A percentile compares a stretch with the other conserved stretches of the same genome.
Conservation (phyloP, 768 basidiomycete species). For the Clathrus columnatus region DNA sequence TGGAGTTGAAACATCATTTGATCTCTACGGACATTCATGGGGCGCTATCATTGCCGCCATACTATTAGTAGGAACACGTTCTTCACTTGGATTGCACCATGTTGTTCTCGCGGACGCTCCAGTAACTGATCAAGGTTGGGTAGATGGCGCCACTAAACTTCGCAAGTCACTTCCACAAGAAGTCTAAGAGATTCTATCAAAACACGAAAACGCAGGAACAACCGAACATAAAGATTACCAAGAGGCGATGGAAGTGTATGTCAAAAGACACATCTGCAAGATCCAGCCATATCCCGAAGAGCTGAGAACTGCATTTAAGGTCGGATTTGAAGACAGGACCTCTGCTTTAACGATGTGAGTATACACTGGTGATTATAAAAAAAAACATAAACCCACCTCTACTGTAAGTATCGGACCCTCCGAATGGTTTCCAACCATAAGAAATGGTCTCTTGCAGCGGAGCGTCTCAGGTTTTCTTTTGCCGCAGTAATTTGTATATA, state of each 20-base stretch:
- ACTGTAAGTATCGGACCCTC: constrained; percentile 13
- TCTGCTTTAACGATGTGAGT: constrained; percentile 39
- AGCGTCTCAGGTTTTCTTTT: no score
- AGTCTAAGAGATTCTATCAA: constrained; percentile 29
- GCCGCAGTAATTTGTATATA: no score
- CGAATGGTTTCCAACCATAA: constrained; percentile 15
- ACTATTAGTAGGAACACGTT: constrained; percentile 28
- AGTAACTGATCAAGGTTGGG: constrained; percentile 36
- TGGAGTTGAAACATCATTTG: constrained; percentile 34
- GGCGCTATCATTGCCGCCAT: constrained; percentile 39
- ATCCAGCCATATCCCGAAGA: constrained; percentile 36
- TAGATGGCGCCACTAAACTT: constrained; percentile 24
- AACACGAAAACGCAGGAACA: constrained; percentile 38
- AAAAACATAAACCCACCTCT: no score
- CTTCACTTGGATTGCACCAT: constrained; percentile 38
- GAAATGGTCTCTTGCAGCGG: no score
- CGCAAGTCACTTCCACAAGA: constrained; percentile 32
- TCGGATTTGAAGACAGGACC: constrained; percentile 36
- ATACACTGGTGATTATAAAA: no score
- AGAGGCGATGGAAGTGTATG: constrained; percentile 33
- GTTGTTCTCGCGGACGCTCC: constrained; percentile 39
- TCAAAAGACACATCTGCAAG: constrained; percentile 34
- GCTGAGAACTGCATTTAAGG: constrained; percentile 25
- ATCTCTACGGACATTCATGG: constrained; percentile 36
- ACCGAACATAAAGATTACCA: constrained; percentile 37